Conservation (phyloP, 495 filamentous ascomycete genomes). For the Tetracladium marchalianum region DNA sequence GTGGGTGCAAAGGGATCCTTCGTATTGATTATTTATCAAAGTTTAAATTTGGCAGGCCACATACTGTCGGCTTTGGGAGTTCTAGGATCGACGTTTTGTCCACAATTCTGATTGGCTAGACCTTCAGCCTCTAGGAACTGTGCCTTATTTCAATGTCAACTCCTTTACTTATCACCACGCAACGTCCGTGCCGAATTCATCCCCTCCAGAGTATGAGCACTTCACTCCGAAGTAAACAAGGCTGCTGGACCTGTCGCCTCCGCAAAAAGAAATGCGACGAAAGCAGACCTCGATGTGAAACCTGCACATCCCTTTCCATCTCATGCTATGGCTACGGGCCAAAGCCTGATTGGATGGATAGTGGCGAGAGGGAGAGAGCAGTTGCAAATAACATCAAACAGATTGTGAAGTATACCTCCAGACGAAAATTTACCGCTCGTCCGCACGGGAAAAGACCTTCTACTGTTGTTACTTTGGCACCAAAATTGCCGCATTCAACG, state of each 20-base stretch:
- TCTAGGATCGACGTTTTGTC: too few species aligned
- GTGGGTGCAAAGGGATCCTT: too few species aligned
- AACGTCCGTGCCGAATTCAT: too few species aligned
- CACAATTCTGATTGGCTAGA: too few species aligned
- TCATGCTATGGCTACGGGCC: constrained; percentile 26
- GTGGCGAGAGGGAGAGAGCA: constrained; percentile 16
- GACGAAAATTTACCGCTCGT: constrained; percentile 8
- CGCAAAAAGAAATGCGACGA: constrained; percentile 34
- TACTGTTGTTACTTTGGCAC: background rate
- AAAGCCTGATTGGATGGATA: constrained; percentile 28
- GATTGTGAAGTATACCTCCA: constrained; percentile 5
- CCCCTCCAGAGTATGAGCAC: background rate
- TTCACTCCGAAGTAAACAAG: constrained; percentile 14
- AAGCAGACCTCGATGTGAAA: constrained; percentile 20
- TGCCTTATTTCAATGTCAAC: too few species aligned
- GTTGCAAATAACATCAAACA: constrained; percentile 4
- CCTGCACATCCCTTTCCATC: constrained; percentile 24
- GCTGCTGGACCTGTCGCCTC: constrained; percentile 34
- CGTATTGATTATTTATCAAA: too few species aligned
- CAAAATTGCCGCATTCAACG: background rate
- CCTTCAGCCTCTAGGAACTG: too few species aligned
- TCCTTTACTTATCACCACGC: too few species aligned
- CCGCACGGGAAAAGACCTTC: constrained; percentile 4
- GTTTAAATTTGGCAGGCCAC: too few species aligned
- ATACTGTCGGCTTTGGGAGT: too few species aligned